These are phyloP conservation scores for Stygiomarasmius scandens DNA, from an alignment of 1,284 basidiomycete species.

Conservation along the genomic window DNA sequence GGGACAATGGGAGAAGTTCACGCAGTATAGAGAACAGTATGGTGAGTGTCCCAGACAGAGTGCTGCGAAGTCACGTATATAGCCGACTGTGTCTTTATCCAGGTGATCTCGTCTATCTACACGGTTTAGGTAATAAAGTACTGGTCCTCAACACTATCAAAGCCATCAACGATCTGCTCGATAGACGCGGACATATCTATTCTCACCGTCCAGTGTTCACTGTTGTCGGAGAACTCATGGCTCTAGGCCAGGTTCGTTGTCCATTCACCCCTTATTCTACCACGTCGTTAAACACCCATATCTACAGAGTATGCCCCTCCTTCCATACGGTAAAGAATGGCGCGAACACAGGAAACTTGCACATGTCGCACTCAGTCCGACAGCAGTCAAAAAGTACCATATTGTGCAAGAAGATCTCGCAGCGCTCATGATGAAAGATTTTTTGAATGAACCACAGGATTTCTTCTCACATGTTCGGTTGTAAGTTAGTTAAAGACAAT, in stretches of 20 bases:
- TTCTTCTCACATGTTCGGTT: constrained; percentile 28
- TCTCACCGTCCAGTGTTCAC: constrained; percentile 38
- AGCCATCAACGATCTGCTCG: constrained; percentile 34
- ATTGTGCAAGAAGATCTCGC: constrained; percentile 23
- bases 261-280: not conserved
- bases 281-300: too few relatives aligned
- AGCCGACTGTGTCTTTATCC: not conserved
- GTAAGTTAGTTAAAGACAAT: constrained; percentile 22
- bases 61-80: too few relatives aligned
- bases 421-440: constrained; percentile 14
- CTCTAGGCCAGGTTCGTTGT: constrained; percentile 25
- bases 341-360: constrained; percentile 25
- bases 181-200: constrained; percentile 33
- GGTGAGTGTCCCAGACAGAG: too few relatives aligned
- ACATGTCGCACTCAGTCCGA: constrained; percentile 24
- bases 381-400: constrained; percentile 27
- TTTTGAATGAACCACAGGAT: constrained; percentile 24
- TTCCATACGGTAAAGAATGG: constrained; percentile 29
- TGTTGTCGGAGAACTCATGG: constrained; percentile 39
- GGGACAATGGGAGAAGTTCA: not conserved
- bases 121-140: constrained; percentile 28
- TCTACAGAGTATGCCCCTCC: too few relatives aligned
- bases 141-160: constrained; percentile 36
- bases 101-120: constrained; percentile 30
- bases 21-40: not conserved